Conservation (phyloP, 768 basidiomycete genomes). For the Coprinopsis cinerea region DNA sequence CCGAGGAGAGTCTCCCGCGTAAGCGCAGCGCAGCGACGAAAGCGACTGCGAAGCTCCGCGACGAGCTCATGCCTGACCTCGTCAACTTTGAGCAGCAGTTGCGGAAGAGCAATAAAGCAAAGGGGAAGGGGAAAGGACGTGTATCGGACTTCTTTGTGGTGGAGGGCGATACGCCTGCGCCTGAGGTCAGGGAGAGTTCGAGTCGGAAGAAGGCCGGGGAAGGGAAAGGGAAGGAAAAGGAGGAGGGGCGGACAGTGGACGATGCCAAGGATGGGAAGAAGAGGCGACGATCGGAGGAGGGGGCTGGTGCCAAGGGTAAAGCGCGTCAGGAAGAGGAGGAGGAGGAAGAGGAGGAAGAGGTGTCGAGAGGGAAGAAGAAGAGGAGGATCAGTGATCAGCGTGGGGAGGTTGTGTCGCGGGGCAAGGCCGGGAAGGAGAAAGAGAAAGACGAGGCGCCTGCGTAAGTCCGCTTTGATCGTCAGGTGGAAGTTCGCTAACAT, state of each 20-base stretch:
- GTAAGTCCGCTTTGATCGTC: slow-evolving; percentile 15
- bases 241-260: background rate
- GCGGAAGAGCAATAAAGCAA: slow-evolving; percentile 23
- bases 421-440: slow-evolving; percentile 5
- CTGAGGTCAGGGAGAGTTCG: slow-evolving; percentile 16
- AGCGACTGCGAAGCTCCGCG: slow-evolving; percentile 47
- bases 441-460: slow-evolving; percentile 13
- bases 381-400: slow-evolving; percentile 6
- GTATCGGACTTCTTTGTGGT: slow-evolving; percentile 16
- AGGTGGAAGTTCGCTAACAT: background rate
- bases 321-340: slow-evolving; percentile 3
- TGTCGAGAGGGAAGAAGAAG: slow-evolving; percentile 3
- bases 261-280: slow-evolving; percentile 14
- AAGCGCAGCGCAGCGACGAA: slow-evolving; percentile 39
- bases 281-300: slow-evolving; percentile 10
- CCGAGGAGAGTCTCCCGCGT: slow-evolving; percentile 10
- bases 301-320: background rate
- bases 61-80: slow-evolving; percentile 76
- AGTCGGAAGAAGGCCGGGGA: slow-evolving; percentile 10
- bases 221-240: slow-evolving; percentile 8
- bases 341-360: slow-evolving; percentile 1
- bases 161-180: slow-evolving; percentile 14
- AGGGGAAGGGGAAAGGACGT: slow-evolving; percentile 22
- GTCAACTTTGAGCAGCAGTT: slow-evolving; percentile 63
- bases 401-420: slow-evolving; percentile 12